Evolutionary conservation across 805 yeast genomes (phyloP), one percentile per base, ranked within the genome.

Genomic region (Spathaspora boniae): DNA sequence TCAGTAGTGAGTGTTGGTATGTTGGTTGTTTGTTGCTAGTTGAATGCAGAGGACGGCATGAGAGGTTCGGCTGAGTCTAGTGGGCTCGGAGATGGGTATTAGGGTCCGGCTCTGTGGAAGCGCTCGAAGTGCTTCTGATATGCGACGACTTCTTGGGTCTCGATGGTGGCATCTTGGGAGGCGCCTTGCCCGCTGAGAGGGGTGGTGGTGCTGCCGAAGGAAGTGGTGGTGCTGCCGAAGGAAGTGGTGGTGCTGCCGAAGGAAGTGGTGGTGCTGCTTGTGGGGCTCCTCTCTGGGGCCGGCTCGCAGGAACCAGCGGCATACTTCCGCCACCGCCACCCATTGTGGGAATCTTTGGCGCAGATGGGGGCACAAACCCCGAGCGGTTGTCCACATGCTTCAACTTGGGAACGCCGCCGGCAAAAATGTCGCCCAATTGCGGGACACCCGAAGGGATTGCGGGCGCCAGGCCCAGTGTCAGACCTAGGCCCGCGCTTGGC

Each of bases 321-420:
- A 14, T 9, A 27, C 26, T 16, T 19, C 34, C 17, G 22, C 16
- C 9, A 18, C 14, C 16, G 18, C 29, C 9, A 4, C 20, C 9
- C 2, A 7, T 9, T 5, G 28, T 48, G 2, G 73, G 72, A 23
- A 63, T 53, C 22, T 48, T 42, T 6, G 75, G 74, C 2, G 71
- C 69, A 11, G 64, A 47, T 6, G 50, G 43, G 1, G 70, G 68
- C 8, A 63, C 53, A 11, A 62, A 48, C 1, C 60, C 64, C 12
- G 60, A 26, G 25, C 72, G 53, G 41, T 64, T 65, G 40, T 67
- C 70, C 6, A 51, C 54, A 27, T 57, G 54, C 34, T 74, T 77
- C 42, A 85, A 65, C 49, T 82, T 82, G 6, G 94, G 93, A 58
- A 86, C 70, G 1, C 94, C 94, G 5, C 82, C 86, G 3, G 93